Evolutionary conservation across 2,329 filamentous ascomycete species (phyloP).

Genomic region (Colletotrichum brevisporum): DNA sequence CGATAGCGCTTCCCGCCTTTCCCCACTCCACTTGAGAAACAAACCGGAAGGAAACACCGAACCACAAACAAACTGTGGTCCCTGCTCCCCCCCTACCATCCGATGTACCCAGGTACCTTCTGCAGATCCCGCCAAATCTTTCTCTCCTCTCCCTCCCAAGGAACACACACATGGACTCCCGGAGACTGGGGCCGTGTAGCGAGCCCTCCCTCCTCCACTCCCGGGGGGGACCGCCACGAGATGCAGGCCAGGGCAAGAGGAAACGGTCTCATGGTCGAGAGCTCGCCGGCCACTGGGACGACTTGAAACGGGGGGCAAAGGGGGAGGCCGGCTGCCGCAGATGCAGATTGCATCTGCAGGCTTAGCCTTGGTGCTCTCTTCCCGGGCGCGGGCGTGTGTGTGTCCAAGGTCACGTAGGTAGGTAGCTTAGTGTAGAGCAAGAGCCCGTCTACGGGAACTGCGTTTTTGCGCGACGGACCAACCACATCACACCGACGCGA

Average conservation of each 20-base stretch:
- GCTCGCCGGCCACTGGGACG: slow-evolving; percentile 24
- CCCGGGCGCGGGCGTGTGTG: neutral
- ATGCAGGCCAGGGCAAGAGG: neutral
- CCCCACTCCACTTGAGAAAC: slow-evolving; percentile 6
- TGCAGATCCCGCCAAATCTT: slow-evolving; percentile 19
- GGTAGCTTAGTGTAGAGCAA: neutral
- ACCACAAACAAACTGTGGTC: neutral
- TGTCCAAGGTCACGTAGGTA: neutral
- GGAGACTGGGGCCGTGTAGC: neutral
- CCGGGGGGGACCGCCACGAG: too few species aligned
- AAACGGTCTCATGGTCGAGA: slow-evolving; percentile 33
- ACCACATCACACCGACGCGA: slow-evolving; percentile 21
- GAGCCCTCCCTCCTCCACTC: too few species aligned
- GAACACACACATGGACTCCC: neutral
- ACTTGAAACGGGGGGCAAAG: slow-evolving; percentile 28
- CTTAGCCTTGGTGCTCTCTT: too few species aligned
- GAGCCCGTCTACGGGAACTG: too few species aligned
- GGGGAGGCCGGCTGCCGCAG: neutral
- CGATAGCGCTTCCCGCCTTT: slow-evolving; percentile 34
- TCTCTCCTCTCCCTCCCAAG: neutral
- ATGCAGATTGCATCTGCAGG: neutral
- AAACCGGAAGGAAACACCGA: neutral
- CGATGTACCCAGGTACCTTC: neutral
- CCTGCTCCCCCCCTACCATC: too few species aligned
- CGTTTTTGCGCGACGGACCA: slow-evolving; percentile 14